Percentiles rank a stretch among this genome's conserved stretches.
Conservation (phyloP, 371 early-diverging fungal genomes). For the Parasitella parasitica region DNA sequence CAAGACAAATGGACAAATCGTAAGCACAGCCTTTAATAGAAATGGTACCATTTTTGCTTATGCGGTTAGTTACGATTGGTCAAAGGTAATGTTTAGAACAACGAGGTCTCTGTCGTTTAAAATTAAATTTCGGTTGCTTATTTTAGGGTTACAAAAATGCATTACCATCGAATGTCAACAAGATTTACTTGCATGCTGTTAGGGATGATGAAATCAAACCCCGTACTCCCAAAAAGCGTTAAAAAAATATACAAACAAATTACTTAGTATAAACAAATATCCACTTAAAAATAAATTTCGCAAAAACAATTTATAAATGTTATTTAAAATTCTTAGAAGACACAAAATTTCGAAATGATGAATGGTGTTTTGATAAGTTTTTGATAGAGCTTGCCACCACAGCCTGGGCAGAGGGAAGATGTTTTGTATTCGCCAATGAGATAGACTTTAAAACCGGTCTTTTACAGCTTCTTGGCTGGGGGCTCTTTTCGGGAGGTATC, state of each 20-base stretch:
- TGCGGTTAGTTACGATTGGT: slow-evolving; percentile 96
- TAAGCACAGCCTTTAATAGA: slow-evolving; percentile 81
- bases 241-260: slow-evolving; percentile 14
- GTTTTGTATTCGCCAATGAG: too few relatives aligned
- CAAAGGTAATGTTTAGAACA: slow-evolving; percentile 64
- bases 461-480: too few relatives aligned
- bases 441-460: too few relatives aligned
- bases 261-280: neutral
- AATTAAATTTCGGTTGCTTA: neutral
- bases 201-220: slow-evolving; percentile 84
- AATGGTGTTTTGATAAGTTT: too few relatives aligned
- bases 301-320: neutral
- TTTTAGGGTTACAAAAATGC: slow-evolving; percentile 56
- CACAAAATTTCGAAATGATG: too few relatives aligned
- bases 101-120: neutral
- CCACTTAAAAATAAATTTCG: neutral
- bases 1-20: slow-evolving; percentile 67
- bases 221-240: slow-evolving; percentile 56
- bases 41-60: slow-evolving; percentile 94
- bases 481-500: too few relatives aligned
- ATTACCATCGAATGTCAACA: slow-evolving; percentile 48
- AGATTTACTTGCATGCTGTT: slow-evolving; percentile 73
- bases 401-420: too few relatives aligned
- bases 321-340: too few relatives aligned
- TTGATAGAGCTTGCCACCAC: too few relatives aligned